Percentiles rank a stretch among this genome's conserved stretches.
Conservation (phyloP, 352 stramenopile species). For the Aphanomyces astaci region DNA sequence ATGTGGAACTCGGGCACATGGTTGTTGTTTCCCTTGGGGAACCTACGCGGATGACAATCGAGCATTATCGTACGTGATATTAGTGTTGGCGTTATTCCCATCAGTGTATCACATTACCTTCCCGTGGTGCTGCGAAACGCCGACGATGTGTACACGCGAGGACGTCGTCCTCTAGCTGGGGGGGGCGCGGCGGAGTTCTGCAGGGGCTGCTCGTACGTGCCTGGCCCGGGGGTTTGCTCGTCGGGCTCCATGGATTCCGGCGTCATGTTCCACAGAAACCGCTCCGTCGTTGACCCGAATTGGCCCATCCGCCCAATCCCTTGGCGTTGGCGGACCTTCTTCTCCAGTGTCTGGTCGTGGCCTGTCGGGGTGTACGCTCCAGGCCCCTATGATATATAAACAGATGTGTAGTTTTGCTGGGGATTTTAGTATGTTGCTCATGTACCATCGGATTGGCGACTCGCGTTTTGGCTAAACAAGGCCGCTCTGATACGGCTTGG, state of each 20-base stretch:
- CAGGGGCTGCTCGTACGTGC: slow-evolving; percentile 42
- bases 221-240: slow-evolving; percentile 45
- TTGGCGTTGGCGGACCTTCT: slow-evolving; percentile 38
- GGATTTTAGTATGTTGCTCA: not conserved
- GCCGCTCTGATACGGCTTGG: slow-evolving; percentile 51
- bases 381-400: slow-evolving; percentile 2
- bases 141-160: slow-evolving; percentile 20
- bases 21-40: slow-evolving; percentile 20
- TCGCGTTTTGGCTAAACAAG: slow-evolving; percentile 45
- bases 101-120: not conserved
- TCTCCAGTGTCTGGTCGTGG: slow-evolving; percentile 34
- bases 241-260: slow-evolving; percentile 42
- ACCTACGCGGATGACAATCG: not conserved
- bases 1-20: slow-evolving; percentile 22
- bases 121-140: slow-evolving; percentile 10
- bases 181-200: slow-evolving; percentile 20
- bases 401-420: too few relatives aligned
- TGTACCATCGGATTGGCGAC: slow-evolving; percentile 13
- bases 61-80: too few relatives aligned
- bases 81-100: too few relatives aligned
- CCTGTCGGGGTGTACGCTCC: slow-evolving; percentile 15
- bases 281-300: slow-evolving; percentile 66
- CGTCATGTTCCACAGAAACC: slow-evolving; percentile 51
- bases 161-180: slow-evolving; percentile 2
- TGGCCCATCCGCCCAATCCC: slow-evolving; percentile 54